Evolutionary conservation across 192 early-diverging fungal genomes (phyloP).

Genomic region (Linnemannia hyalina): DNA sequence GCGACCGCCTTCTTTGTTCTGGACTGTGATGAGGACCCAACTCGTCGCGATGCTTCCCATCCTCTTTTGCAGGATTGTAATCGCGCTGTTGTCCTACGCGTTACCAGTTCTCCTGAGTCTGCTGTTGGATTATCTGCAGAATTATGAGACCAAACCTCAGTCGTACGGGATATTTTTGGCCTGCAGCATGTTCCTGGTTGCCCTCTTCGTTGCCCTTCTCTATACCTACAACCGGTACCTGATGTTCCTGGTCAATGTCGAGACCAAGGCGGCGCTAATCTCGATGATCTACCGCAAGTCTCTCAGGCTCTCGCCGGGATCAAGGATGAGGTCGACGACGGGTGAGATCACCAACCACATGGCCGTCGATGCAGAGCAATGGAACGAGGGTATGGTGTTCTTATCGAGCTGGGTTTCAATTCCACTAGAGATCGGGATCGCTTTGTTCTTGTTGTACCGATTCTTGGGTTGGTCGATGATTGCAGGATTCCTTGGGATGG

Average conservation of each 20-base stretch:
- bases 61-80: neutral
- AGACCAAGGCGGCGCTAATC: slow-evolving; percentile 59
- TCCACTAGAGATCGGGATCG: slow-evolving; percentile 31
- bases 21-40: neutral
- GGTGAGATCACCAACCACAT: slow-evolving; percentile 45
- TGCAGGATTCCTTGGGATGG: slow-evolving; percentile 20
- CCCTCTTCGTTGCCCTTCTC: slow-evolving; percentile 58
- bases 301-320: slow-evolving; percentile 60
- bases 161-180: slow-evolving; percentile 62
- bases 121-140: neutral
- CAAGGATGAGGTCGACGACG: slow-evolving; percentile 32
- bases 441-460: slow-evolving; percentile 27
- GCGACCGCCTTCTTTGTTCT: slow-evolving; percentile 13
- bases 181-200: slow-evolving; percentile 57
- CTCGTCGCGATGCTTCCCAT: neutral
- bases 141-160: slow-evolving; percentile 4
- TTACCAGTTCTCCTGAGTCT: neutral
- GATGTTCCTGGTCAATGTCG: slow-evolving; percentile 57
- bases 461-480: slow-evolving; percentile 47
- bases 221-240: slow-evolving; percentile 37
- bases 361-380: slow-evolving; percentile 35
- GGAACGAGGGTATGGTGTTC: slow-evolving; percentile 14
- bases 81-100: neutral
- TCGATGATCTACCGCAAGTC: slow-evolving; percentile 70
- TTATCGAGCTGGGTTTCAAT: slow-evolving; percentile 28